Evolutionary conservation across 2,329 filamentous ascomycete genomes (phyloP).

Genomic region (Hypoxylon sp.): DNA sequence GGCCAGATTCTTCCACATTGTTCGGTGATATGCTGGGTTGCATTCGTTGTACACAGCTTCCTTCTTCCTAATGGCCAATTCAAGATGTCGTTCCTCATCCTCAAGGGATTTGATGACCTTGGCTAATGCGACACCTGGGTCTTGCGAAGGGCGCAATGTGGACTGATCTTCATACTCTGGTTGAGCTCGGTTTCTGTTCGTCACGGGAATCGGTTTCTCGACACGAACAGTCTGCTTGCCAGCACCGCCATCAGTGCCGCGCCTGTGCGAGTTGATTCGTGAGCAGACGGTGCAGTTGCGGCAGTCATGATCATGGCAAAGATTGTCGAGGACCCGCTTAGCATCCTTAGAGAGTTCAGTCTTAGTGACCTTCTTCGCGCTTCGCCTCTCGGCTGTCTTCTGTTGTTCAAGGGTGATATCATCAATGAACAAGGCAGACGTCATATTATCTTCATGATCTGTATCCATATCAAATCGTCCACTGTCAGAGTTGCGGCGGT

Average conservation of each 20-base stretch:
- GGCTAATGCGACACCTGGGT: slow-evolving; percentile 80
- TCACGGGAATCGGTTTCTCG: slow-evolving; percentile 76
- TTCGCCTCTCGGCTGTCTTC: slow-evolving; percentile 51
- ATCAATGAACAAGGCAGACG: slow-evolving; percentile 71
- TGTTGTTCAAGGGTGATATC: slow-evolving; percentile 67
- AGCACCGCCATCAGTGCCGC: slow-evolving; percentile 53
- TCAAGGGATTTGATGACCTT: slow-evolving; percentile 86
- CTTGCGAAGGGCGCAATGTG: slow-evolving; percentile 76
- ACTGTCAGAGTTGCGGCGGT: slow-evolving; percentile 48
- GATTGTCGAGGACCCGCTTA: slow-evolving; percentile 66
- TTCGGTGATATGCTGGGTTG: slow-evolving; percentile 76
- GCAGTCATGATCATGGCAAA: slow-evolving; percentile 68
- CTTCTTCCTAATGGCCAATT: slow-evolving; percentile 75
- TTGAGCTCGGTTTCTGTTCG: slow-evolving; percentile 67
- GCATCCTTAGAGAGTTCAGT: slow-evolving; percentile 67
- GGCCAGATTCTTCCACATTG: slow-evolving; percentile 73
- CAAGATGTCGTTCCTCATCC: slow-evolving; percentile 84
- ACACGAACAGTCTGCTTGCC: slow-evolving; percentile 71
- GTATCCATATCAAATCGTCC: slow-evolving; percentile 50
- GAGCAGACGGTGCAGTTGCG: slow-evolving; percentile 71
- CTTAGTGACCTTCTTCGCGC: slow-evolving; percentile 51
- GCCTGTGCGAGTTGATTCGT: slow-evolving; percentile 63
- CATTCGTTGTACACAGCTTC: slow-evolving; percentile 75
- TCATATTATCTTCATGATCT: slow-evolving; percentile 67
- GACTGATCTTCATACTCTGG: slow-evolving; percentile 65